A percentile compares a stretch with the other conserved stretches of the same genome.
Evolutionary conservation across 2,329 filamentous ascomycete species (phyloP).

Genomic region (Xylaria sp.): DNA sequence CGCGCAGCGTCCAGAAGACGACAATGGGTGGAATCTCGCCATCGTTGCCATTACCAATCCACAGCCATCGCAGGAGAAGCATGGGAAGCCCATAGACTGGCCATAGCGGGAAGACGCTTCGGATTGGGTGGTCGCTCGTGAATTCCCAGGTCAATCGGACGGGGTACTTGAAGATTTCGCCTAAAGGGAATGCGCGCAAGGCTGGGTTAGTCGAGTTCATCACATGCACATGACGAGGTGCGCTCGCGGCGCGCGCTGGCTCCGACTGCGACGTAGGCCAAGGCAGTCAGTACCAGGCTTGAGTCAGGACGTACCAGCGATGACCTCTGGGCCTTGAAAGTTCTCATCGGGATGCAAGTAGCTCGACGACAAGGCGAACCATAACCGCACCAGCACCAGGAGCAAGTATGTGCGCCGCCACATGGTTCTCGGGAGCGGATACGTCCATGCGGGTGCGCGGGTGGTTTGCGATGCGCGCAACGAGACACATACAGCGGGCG

Average conservation of each 20-base stretch:
- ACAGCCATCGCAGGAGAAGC: conserved; percentile 91
- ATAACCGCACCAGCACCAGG: conserved; percentile 86
- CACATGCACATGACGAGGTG: background rate
- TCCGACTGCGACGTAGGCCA: conserved; percentile 14
- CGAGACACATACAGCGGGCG: conserved; percentile 16
- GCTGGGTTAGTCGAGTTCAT: conserved; percentile 30
- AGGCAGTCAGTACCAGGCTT: background rate
- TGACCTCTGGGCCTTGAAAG: conserved; percentile 97
- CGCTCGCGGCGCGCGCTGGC: background rate
- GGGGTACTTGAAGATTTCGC: conserved; percentile 92
- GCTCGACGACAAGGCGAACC: conserved; percentile 93
- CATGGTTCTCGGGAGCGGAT: conserved; percentile 64
- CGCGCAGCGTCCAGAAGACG: conserved; percentile 88
- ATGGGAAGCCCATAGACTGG: conserved; percentile 94
- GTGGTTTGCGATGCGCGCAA: conserved; percentile 33
- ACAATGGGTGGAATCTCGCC: conserved; percentile 82
- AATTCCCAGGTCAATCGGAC: conserved; percentile 96
- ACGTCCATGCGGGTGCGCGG: conserved; percentile 34
- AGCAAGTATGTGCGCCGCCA: conserved; percentile 91
- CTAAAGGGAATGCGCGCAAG: conserved; percentile 58
- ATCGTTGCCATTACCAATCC: conserved; percentile 83
- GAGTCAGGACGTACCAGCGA: conserved; percentile 76
- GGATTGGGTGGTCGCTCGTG: conserved; percentile 85
- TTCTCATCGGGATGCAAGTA: conserved; percentile 99
- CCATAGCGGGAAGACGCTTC: conserved; percentile 97